phyloP scores from a whole-genome alignment of 1,139 yeast genomes.

The Yarrowia galli region DNA sequence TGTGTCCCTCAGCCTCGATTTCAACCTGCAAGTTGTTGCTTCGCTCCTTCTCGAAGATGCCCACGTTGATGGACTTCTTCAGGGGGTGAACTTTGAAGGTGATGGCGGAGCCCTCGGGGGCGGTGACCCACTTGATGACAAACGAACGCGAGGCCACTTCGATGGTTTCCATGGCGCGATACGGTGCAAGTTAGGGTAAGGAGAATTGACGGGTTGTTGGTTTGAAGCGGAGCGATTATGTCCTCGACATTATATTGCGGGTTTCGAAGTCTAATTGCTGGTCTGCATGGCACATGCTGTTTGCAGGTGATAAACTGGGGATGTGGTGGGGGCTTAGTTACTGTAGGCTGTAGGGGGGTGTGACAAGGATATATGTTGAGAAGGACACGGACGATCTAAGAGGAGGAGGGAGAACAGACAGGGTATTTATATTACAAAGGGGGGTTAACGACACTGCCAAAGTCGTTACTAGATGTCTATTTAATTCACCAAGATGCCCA shows the following conservation, averaged over 20 bases:
- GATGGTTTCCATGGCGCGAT: conserved; percentile 70
- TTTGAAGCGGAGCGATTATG: not conserved
- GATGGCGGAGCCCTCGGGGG: conserved; percentile 68
- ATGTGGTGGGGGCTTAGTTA: not conserved
- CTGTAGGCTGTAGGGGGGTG: too few relatives aligned
- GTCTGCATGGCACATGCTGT: conserved; percentile 29
- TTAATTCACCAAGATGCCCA: not conserved
- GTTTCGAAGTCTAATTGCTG: conserved; percentile 9
- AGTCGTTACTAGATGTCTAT: not conserved
- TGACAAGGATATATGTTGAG: not conserved
- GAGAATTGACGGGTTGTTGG: not conserved
- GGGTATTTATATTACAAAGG: not conserved
- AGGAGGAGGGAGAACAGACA: not conserved
- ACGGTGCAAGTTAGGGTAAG: not conserved
- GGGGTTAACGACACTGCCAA: too few relatives aligned
- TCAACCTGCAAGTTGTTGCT: conserved; percentile 30
- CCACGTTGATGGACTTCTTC: conserved; percentile 68
- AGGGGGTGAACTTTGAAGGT: conserved; percentile 85
- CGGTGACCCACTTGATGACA: conserved; percentile 88
- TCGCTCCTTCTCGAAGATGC: conserved; percentile 56
- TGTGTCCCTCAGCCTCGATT: conserved; percentile 32
- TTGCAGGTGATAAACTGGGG: conserved; percentile 29
- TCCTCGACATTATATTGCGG: conserved; percentile 29
- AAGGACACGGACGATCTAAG: not conserved
- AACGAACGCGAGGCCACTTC: conserved; percentile 91